Conservation (phyloP, 768 basidiomycete species). For the Chiua virens region DNA sequence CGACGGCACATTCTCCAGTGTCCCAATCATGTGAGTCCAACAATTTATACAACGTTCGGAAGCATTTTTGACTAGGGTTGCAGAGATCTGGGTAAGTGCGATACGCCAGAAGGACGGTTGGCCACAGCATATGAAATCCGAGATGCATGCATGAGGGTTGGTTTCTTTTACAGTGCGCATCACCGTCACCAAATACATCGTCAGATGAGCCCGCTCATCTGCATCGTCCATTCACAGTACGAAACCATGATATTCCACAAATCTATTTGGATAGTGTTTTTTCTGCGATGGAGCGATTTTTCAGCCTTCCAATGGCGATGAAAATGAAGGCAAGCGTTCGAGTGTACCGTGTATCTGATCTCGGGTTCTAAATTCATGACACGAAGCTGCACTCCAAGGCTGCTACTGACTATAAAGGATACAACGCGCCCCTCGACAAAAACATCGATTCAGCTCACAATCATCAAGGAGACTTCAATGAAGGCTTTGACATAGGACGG, state of each 20-base stretch:
- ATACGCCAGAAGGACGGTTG: conserved; percentile 33
- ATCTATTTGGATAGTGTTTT: conserved; percentile 45
- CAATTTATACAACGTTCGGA: too few relatives aligned
- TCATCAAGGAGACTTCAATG: conserved; percentile 82
- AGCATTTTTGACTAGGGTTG: too few relatives aligned
- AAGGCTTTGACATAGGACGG: conserved; percentile 87
- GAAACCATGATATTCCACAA: conserved; percentile 75
- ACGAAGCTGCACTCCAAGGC: conserved; percentile 66
- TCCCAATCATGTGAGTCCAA: too few relatives aligned
- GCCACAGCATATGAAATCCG: conserved; percentile 58
- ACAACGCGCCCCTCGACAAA: conserved; percentile 64
- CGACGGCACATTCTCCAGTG: too few relatives aligned
- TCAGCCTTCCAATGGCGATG: conserved; percentile 55
- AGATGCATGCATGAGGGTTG: conserved; percentile 77
- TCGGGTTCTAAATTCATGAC: too few relatives aligned
- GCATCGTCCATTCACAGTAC: conserved; percentile 44
- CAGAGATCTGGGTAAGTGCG: conserved; percentile 22
- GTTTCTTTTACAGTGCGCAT: conserved; percentile 76
- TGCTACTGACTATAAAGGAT: conserved; percentile 75
- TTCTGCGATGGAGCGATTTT: conserved; percentile 58
- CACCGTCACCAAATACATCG: too few relatives aligned
- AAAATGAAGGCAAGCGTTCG: conserved; percentile 61
- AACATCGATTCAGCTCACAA: conserved; percentile 66
- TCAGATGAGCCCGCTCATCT: not conserved
- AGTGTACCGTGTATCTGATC: too few relatives aligned